phyloP scores from a whole-genome alignment of 176 grass and related monocot species.

The Hyparrhenia diplandra region DNA sequence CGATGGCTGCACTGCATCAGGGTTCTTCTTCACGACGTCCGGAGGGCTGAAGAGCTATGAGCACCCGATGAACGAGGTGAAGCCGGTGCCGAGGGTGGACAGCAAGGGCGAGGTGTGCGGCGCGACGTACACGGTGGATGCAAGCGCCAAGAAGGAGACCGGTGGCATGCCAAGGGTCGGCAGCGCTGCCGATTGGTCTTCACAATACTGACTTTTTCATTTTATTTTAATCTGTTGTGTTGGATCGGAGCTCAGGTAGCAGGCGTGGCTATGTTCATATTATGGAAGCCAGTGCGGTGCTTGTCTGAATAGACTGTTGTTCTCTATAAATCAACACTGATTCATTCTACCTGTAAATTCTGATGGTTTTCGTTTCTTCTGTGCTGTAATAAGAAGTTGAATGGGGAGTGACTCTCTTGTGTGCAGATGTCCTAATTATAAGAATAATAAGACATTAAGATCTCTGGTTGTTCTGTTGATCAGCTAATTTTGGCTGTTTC shows the following conservation, averaged over 20 bases:
- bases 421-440: too few relatives aligned
- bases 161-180: constrained; percentile 56
- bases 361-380: too few relatives aligned
- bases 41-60: constrained; percentile 72
- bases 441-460: too few relatives aligned
- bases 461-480: too few relatives aligned
- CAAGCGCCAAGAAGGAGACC: constrained; percentile 51
- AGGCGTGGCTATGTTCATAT: not conserved
- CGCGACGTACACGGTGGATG: constrained; percentile 60
- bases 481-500: too few relatives aligned
- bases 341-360: too few relatives aligned
- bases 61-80: constrained; percentile 75
- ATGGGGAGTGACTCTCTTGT: too few relatives aligned
- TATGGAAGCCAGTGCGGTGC: not conserved
- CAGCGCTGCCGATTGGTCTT: constrained; percentile 72
- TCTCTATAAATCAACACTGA: too few relatives aligned
- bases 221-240: not conserved
- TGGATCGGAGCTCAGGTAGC: not conserved
- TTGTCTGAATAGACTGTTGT: not conserved
- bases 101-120: constrained; percentile 78
- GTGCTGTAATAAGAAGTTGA: too few relatives aligned
- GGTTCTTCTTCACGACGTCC: constrained; percentile 78
- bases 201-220: constrained; percentile 28
- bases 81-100: constrained; percentile 62
- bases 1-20: not conserved